These are phyloP conservation scores for Curvularia lunata DNA, from an alignment of 2,329 filamentous ascomycete genomes.

Conservation along the genomic window DNA sequence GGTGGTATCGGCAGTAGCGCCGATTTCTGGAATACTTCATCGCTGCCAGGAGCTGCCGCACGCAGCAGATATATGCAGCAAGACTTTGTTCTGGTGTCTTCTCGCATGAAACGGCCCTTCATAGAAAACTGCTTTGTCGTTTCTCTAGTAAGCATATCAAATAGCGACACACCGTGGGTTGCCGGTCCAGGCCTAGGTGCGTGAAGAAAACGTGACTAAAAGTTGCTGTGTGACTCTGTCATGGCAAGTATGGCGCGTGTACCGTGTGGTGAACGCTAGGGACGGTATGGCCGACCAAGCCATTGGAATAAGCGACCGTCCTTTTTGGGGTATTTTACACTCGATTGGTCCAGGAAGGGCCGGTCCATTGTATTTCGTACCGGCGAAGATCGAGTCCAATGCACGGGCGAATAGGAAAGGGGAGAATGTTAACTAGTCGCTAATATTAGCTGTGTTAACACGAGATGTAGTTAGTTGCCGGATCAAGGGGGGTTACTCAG, in stretches of 20 bases:
- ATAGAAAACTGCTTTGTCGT: constrained; percentile 27
- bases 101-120: constrained; percentile 9
- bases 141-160: constrained; percentile 40
- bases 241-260: constrained; percentile 16
- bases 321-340: constrained; percentile 20
- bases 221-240: constrained; percentile 14
- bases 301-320: constrained; percentile 10
- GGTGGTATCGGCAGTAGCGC: neutral
- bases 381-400: constrained; percentile 19
- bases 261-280: constrained; percentile 16
- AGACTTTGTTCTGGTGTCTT: constrained; percentile 18
- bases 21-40: neutral
- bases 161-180: constrained; percentile 23
- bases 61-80: constrained; percentile 20
- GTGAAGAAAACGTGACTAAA: constrained; percentile 22
- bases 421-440: constrained; percentile 25
- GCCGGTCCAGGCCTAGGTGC: constrained; percentile 19
- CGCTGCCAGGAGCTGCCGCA: neutral
- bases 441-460: constrained; percentile 45
- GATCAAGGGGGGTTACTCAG: constrained; percentile 39
- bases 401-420: constrained; percentile 28
- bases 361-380: constrained; percentile 19
- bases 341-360: constrained; percentile 19
- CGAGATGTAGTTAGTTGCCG: constrained; percentile 29
- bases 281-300: constrained; percentile 10